Evolutionary conservation across 1,139 yeast genomes (phyloP).

Genomic region (Scheffersomyces parashehatae): DNA sequence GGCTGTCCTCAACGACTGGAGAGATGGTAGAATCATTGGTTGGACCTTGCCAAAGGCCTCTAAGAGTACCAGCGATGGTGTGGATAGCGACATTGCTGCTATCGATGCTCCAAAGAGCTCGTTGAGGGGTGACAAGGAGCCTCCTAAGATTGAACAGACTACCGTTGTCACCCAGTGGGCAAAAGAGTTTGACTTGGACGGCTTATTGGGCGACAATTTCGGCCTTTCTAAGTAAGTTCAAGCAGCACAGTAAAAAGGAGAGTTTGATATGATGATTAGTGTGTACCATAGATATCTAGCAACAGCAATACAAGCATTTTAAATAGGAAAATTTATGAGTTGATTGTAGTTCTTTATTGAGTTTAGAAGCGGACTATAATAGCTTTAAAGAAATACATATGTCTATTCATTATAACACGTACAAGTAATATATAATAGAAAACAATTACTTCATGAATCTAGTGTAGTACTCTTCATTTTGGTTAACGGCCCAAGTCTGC

Average conservation of each 20-base stretch:
- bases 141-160: conserved; percentile 66
- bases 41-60: conserved; percentile 86
- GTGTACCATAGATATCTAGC: not conserved
- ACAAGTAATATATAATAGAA: not conserved
- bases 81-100: conserved; percentile 16
- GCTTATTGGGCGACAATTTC: conserved; percentile 54
- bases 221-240: conserved; percentile 15
- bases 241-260: not conserved
- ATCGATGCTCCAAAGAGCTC: conserved; percentile 44
- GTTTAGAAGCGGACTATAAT: no score
- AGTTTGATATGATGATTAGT: no score
- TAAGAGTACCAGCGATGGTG: conserved; percentile 32
- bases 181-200: conserved; percentile 88
- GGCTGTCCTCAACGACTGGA: conserved; percentile 89
- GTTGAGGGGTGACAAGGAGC: conserved; percentile 47
- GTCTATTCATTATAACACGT: no score
- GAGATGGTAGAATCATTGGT: conserved; percentile 91
- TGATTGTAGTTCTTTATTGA: no score
- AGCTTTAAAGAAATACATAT: no score
- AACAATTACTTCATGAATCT: not conserved
- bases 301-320: not conserved
- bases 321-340: not conserved
- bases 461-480: not conserved
- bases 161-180: conserved; percentile 91
- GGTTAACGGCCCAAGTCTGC: not conserved